These are phyloP conservation scores for Aurantiochytrium sp. DNA, from an alignment of 108 stramenopile species.

Conservation along the genomic window DNA sequence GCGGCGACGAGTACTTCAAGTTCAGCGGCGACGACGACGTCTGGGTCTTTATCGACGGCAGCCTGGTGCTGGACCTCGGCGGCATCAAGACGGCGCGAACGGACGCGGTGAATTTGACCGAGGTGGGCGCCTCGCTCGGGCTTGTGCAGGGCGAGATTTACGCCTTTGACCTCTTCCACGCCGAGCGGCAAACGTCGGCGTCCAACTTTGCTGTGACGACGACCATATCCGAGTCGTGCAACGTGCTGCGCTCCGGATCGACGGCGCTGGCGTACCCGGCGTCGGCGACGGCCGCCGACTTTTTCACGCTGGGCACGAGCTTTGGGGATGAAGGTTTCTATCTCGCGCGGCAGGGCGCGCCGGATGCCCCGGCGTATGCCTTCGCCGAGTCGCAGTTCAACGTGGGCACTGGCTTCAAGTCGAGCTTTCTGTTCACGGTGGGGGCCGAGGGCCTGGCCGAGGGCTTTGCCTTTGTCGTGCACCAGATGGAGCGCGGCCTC, in stretches of 20 bases:
- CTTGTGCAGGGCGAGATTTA: neutral
- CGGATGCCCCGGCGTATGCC: neutral
- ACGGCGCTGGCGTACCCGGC: neutral
- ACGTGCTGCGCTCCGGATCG: neutral
- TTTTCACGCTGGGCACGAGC: no score
- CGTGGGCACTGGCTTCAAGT: neutral
- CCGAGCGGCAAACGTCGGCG: neutral
- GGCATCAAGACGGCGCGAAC: neutral
- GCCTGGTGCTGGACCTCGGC: neutral
- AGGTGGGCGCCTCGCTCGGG: neutral
- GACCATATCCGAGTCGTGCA: slow-evolving; percentile 4
- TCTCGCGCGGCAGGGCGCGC: neutral
- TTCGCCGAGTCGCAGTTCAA: neutral
- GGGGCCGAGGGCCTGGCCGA: neutral
- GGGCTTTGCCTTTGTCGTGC: slow-evolving; percentile 6
- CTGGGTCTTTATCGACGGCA: neutral
- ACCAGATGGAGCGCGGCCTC: neutral
- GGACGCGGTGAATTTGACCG: neutral
- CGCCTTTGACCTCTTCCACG: slow-evolving; percentile 25
- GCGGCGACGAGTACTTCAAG: slow-evolving; percentile 2
- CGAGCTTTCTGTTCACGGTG: neutral
- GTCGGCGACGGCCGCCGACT: neutral
- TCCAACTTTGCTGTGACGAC: slow-evolving; percentile 6
- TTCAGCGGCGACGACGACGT: slow-evolving; percentile 11
- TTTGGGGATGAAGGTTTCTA: neutral